Evolutionary conservation across 148 eudicot species (phyloP).

Genomic region (Fagopyrum tataricum): DNA sequence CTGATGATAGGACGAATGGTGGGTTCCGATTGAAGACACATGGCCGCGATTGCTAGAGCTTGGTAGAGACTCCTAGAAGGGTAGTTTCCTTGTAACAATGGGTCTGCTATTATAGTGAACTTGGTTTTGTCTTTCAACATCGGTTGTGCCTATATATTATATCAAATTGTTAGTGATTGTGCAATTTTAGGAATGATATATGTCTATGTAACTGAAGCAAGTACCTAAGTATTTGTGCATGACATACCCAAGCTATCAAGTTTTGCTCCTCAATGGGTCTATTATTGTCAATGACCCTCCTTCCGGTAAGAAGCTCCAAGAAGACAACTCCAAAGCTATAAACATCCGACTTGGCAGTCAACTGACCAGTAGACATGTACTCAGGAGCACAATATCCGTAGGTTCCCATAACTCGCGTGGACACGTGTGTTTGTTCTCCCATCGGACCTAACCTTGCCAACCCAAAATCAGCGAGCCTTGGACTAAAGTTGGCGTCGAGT

Average conservation of each 20-base stretch:
- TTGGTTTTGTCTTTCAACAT: constrained; percentile 18
- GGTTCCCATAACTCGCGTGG: constrained; percentile 7
- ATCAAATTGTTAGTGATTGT: neutral
- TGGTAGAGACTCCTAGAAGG: constrained; percentile 20
- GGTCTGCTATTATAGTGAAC: constrained; percentile 18
- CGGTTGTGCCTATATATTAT: constrained; percentile 16
- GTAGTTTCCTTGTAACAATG: constrained; percentile 18
- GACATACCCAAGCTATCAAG: constrained; percentile 10
- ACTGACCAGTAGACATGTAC: constrained; percentile 9
- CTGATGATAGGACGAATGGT: constrained; percentile 14
- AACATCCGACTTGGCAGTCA: constrained; percentile 10
- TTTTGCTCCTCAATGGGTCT: constrained; percentile 2
- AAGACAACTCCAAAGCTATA: constrained; percentile 12
- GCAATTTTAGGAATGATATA: neutral
- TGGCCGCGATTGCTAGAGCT: constrained; percentile 24
- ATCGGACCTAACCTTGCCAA: constrained; percentile 7
- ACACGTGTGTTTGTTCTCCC: constrained; percentile 7
- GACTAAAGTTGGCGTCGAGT: constrained; percentile 35
- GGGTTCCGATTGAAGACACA: constrained; percentile 23
- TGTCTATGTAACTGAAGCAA: neutral
- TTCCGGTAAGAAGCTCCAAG: constrained; percentile 10
- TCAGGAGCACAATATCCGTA: constrained; percentile 13
- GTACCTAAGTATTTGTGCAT: neutral
- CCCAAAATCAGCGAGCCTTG: constrained; percentile 52
- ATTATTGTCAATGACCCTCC: constrained; percentile 7